These are phyloP conservation scores for Castanea mollissima DNA, from an alignment of 306 rosid species.

Conservation along the genomic window DNA sequence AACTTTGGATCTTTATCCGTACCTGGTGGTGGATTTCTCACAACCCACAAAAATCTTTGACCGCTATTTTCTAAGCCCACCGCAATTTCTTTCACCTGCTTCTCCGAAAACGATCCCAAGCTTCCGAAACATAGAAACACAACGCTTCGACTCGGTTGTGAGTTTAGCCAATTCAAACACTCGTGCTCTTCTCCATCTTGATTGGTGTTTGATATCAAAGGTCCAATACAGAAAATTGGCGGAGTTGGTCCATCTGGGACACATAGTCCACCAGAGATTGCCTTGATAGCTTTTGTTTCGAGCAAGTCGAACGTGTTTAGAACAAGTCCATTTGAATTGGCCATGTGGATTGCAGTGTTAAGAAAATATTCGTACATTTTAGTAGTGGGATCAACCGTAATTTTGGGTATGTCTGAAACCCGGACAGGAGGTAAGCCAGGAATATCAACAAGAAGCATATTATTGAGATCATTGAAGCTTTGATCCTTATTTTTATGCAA, in stretches of 20 bases:
- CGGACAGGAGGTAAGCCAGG: not conserved
- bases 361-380: not conserved
- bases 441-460: not conserved
- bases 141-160: not conserved
- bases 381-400: not conserved
- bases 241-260: no score
- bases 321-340: no score
- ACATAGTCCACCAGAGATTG: no score
- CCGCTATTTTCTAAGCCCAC: not conserved
- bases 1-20: not conserved
- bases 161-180: conserved; percentile 1
- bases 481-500: not conserved
- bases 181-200: not conserved
- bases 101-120: no score
- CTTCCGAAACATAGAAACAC: not conserved
- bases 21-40: not conserved
- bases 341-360: not conserved
- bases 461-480: not conserved
- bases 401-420: not conserved
- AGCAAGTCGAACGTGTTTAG: no score
- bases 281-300: no score
- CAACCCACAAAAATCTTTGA: not conserved
- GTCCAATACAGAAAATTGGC: not conserved
- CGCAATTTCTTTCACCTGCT: not conserved
- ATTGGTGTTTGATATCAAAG: not conserved